phyloP scores from a whole-genome alignment of 129 eudicot species.

The Logfia minima region DNA sequence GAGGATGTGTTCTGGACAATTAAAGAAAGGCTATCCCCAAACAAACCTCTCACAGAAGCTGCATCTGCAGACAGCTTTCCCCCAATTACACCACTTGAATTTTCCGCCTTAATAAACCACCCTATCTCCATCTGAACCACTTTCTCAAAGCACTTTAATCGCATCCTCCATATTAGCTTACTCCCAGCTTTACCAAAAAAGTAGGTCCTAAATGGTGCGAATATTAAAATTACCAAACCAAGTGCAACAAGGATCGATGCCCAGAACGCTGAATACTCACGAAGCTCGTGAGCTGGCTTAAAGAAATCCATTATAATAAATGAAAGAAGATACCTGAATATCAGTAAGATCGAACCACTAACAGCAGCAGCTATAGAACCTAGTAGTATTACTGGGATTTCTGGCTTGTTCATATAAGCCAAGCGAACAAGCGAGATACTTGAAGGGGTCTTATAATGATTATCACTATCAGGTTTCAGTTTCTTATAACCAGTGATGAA shows the following conservation, averaged over 20 bases:
- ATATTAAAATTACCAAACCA: conserved; percentile 50
- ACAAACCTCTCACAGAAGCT: conserved; percentile 63
- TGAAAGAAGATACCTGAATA: conserved; percentile 60
- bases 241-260: conserved; percentile 66
- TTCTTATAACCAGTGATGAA: background rate
- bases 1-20: conserved; percentile 68
- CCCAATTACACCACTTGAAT: conserved; percentile 80
- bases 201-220: conserved; percentile 59
- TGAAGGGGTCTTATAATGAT: background rate
- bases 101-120: conserved; percentile 73
- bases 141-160: conserved; percentile 63
- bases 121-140: conserved; percentile 79
- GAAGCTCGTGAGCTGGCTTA: conserved; percentile 54
- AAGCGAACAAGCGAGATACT: conserved; percentile 7
- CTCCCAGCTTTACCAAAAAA: conserved; percentile 74
- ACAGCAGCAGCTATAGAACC: conserved; percentile 63
- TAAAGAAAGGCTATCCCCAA: conserved; percentile 71
- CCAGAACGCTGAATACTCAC: conserved; percentile 68
- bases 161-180: conserved; percentile 54
- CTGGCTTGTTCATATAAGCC: conserved; percentile 67
- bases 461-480: background rate
- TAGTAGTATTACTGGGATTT: conserved; percentile 46
- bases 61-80: conserved; percentile 86
- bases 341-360: conserved; percentile 63
- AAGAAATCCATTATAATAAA: conserved; percentile 55